Evolutionary conservation across 805 yeast genomes (phyloP).

Genomic region (Kluyveromyces starmeri): DNA sequence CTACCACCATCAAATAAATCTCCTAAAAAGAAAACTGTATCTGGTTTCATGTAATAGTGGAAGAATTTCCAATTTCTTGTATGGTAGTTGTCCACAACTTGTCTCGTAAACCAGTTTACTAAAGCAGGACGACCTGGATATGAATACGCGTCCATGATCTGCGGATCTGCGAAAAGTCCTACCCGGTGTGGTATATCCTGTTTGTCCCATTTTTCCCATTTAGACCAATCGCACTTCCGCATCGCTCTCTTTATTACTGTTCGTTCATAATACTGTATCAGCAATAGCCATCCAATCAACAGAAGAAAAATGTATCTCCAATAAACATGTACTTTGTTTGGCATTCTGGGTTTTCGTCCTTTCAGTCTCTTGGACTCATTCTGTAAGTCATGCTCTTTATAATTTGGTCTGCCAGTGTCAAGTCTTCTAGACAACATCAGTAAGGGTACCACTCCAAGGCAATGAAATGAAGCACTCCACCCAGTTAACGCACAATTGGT

Average conservation of each 20-base stretch:
- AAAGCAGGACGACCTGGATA: constrained; percentile 61
- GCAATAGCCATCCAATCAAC: constrained; percentile 34
- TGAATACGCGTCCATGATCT: constrained; percentile 79
- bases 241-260: constrained; percentile 38
- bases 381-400: too few relatives aligned
- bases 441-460: too few relatives aligned
- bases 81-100: constrained; percentile 69
- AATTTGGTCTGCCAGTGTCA: too few relatives aligned
- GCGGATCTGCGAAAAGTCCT: constrained; percentile 85
- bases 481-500: too few relatives aligned
- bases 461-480: too few relatives aligned
- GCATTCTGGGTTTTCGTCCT: too few relatives aligned
- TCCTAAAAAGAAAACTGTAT: constrained; percentile 72
- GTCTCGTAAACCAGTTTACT: constrained; percentile 46
- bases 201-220: constrained; percentile 54
- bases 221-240: constrained; percentile 48
- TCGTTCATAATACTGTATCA: constrained; percentile 48
- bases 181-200: constrained; percentile 38
- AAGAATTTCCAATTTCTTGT: constrained; percentile 61
- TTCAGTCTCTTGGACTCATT: too few relatives aligned
- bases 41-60: constrained; percentile 56
- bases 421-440: too few relatives aligned
- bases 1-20: constrained; percentile 95
- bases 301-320: constrained; percentile 22
- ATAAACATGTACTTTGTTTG: constrained; percentile 9